A percentile compares a stretch with the other conserved stretches of the same genome.
These are phyloP conservation scores for Alternaria infectoria DNA, from an alignment of 2,329 filamentous ascomycete genomes.

Conservation along the genomic window DNA sequence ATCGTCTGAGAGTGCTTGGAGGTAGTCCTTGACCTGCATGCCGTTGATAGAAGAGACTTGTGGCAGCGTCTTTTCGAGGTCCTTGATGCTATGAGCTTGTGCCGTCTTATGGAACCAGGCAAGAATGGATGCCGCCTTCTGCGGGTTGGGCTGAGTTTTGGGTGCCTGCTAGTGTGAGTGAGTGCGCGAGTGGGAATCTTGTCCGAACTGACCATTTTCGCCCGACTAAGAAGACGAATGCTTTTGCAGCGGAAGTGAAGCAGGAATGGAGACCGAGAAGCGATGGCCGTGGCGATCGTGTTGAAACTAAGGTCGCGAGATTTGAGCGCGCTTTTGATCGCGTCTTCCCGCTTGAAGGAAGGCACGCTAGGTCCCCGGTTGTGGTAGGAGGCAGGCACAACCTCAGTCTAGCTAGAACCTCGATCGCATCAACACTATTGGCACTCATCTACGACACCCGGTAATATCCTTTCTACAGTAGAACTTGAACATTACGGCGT, in stretches of 20 bases:
- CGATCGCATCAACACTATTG: background rate
- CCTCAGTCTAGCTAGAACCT: background rate
- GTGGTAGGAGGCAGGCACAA: constrained; percentile 2
- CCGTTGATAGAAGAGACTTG: constrained; percentile 67
- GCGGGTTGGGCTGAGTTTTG: constrained; percentile 62
- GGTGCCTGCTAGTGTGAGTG: constrained; percentile 51
- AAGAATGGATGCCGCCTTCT: constrained; percentile 65
- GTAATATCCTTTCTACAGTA: background rate
- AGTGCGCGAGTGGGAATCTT: background rate
- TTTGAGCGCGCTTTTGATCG: background rate
- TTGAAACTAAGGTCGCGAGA: background rate
- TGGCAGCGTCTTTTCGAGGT: constrained; percentile 69
- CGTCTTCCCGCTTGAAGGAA: background rate
- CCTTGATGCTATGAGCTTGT: constrained; percentile 69
- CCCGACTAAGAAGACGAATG: background rate
- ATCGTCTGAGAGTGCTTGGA: constrained; percentile 68
- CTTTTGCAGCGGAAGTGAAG: background rate
- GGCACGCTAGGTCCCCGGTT: background rate
- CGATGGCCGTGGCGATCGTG: background rate
- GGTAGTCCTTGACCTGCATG: constrained; percentile 72
- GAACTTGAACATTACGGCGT: too few species aligned
- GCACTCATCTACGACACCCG: background rate
- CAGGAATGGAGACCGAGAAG: background rate
- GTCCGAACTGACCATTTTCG: constrained; percentile 16
- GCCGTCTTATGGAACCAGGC: constrained; percentile 65